Base-by-base conservation (phyloP, 805 yeast genomes). In the Ogataea sp. region DNA sequence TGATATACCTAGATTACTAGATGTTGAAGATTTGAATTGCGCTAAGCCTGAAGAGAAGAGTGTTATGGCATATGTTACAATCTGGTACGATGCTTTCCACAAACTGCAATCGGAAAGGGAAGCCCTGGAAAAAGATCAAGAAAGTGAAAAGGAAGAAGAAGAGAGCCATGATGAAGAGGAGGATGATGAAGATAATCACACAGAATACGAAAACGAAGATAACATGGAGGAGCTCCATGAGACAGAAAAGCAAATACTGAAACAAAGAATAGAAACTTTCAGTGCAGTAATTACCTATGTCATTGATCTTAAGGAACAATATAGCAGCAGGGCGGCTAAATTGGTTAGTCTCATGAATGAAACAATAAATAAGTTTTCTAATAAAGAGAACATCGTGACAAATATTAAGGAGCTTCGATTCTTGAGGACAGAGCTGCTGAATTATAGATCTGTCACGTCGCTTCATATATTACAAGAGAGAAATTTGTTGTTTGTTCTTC, bases 21-120 rank as follows among this genome's bases (percentile, higher is more conserved):
- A 76, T 39, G 68, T 65, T 1, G 78, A 74, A 27, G 83, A 77
- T 55, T 65, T 78, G 41, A 59, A 59, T 28, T 59, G 64, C 18
- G 50, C 60, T 13, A 63, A 61, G 20, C 82, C 82, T 0, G 85
- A 80, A 45, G 86, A 80, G 45, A 70, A 74, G 45, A 68, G 79
- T 31, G 62, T 80, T 14, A 65, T 79, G 46, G 69, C 80, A 15
- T 79, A 75, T 50, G 55, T 78, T 10, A 68, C 80, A 13, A 73
- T 78, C 48, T 73, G 80, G 78, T 78, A 67, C 56, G 75, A 73
- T 36, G 60, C 63, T 18, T 68, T 68, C 38, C 49, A 40, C 23
- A 33, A 42, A n/a, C 11, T 33, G n/a, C 21, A 23, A 20, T 13
- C n/a, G 24, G 24, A 23, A 6, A n/a, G 15, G 9, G 36, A 16